Base-by-base conservation (phyloP, 805 yeast species). In the Sugiyamaella valdiviana region DNA sequence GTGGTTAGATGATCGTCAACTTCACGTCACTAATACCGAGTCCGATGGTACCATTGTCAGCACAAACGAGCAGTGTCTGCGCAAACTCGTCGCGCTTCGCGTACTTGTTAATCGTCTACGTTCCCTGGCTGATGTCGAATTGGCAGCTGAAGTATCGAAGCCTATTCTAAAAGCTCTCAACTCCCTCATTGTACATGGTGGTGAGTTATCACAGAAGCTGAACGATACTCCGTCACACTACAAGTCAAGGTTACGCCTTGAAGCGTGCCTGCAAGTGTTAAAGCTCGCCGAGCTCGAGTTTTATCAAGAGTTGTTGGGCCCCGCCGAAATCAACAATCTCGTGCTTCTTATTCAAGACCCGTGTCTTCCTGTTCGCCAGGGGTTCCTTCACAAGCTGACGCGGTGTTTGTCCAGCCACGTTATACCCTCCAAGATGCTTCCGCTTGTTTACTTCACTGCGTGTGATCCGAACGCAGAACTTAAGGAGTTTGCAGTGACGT, bases 391-490 rank as follows among this genome's bases (percentile, higher is more conserved):
- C 23, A 69, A 70, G 32, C 56, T 86, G 51, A 77, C 80, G 51
- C 71, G 72, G 32, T 70, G 71, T 46, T 65, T 85, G 43, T 73
- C 80, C 22, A 63, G 66, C 21, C 79, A 74, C 44, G 53, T 62
- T 7, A 72, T 88, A 2, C 79, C 95, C 0, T 82, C 81, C 48
- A 74, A 79, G 51, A 87, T 81, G 57, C 58, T 84, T 39, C 82
- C 88, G 0, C 62, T 86, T 19, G 68, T 85, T 0, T 86, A 83
- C 61, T 83, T 85, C 60, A 71, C 77, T 57, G 95, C 93, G 0
- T 80, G 78, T 59, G 97, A 89, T 59, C 91, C 95, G 0, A 74
- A 77, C 23, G 57, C 56, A 2, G 63, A 64, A 0, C 60, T 87
- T 36, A 76, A 72, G 51, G 63, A 66, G 1, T 75, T 77, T 37